Base-by-base conservation (phyloP, 495 filamentous ascomycete species). In the Penicillium tannophilum region DNA sequence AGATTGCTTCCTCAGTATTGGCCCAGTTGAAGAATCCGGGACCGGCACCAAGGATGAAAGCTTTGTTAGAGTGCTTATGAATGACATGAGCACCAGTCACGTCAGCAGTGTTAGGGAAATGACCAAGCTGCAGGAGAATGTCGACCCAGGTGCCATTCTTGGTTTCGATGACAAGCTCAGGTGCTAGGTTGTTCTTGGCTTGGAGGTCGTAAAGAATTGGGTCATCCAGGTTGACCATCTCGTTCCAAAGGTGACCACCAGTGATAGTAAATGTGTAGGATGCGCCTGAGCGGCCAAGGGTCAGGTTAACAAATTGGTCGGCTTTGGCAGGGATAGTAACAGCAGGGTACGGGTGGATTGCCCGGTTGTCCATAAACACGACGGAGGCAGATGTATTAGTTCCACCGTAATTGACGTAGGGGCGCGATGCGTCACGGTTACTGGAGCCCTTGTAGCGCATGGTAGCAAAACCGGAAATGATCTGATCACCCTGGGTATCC, bases 31-130 rank as follows among this genome's bases (percentile, higher is more conserved):
- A 85, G 0, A 42, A 54, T 0, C 80, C 80, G 0, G n/a, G 45
- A 9, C 75, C 80, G 28, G 51, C 41, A 8, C 82, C 52, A 14
- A 54, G 36, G n/a, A 54, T 43, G 20, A 42, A 82, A 31, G 65
- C 75, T 59, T 81, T 81, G 68, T 77, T 83, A 48, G 72, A 74
- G 65, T 85, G 82, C 65, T 84, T 84, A 72, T 85, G 82, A 54
- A 85, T 78, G 0, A 76, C 74, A 56, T 85, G 82, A 19, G 76
- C 63, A 12, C 64, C 58, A 50, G 62, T 46, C 12, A 72, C 26
- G 14, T 41, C 1, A 51, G 45, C 63, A 10, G 55, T 63, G 17
- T 58, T 56, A 16, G 61, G 62, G 42, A 55, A 30, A 17, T 45
- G 43, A 43, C 52, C 56, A 0, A 58, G 31, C 33, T 73, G 63